Evolutionary conservation across 2,329 filamentous ascomycete species (phyloP).

Genomic region (Fusarium devonianum): DNA sequence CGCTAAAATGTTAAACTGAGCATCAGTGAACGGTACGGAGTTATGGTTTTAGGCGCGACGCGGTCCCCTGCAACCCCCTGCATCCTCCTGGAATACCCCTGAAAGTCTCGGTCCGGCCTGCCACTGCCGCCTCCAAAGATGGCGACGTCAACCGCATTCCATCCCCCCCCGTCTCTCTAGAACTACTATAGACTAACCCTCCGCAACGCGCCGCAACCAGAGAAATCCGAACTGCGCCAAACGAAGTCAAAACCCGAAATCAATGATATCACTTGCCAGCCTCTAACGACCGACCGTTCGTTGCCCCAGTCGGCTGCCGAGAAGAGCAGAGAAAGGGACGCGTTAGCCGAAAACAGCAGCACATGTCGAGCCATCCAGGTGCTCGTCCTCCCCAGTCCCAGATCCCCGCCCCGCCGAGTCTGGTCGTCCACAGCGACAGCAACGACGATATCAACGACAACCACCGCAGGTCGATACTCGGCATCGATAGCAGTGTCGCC

Average conservation of each 20-base stretch:
- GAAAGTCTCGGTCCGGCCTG: constrained; percentile 16
- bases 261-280: constrained; percentile 8
- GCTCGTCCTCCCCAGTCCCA: constrained; percentile 26
- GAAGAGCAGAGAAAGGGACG: constrained; percentile 25
- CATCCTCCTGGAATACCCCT: constrained; percentile 30
- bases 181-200: no score
- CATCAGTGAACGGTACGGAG: no score
- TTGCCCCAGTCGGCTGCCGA: constrained; percentile 13
- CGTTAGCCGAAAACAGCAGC: constrained; percentile 28
- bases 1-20: not conserved
- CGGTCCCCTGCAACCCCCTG: constrained; percentile 19
- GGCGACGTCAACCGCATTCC: constrained; percentile 35
- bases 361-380: constrained; percentile 36
- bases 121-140: constrained; percentile 26
- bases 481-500: constrained; percentile 15
- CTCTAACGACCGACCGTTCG: constrained; percentile 3
- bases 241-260: constrained; percentile 7
- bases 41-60: constrained; percentile 25
- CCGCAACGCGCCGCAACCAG: constrained; percentile 25
- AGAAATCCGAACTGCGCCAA: constrained; percentile 1
- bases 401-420: constrained; percentile 37
- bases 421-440: constrained; percentile 35
- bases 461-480: constrained; percentile 4
- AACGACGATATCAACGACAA: constrained; percentile 23
- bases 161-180: constrained; percentile 7